Percentiles rank a stretch among this genome's conserved stretches.
phyloP scores from a whole-genome alignment of 768 basidiomycete species.

The Suillus decipiens region DNA sequence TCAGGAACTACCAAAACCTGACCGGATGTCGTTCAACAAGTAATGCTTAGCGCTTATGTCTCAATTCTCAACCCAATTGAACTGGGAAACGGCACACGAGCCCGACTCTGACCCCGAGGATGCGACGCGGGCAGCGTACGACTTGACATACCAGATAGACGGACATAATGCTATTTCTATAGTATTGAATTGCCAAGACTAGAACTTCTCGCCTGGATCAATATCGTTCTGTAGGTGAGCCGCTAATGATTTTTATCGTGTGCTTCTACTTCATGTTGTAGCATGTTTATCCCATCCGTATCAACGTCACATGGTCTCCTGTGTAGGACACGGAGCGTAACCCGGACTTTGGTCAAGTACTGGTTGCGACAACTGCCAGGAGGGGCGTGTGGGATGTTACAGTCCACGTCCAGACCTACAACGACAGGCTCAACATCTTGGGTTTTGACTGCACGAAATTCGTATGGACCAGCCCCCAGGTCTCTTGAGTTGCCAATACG shows the following conservation, averaged over 20 bases:
- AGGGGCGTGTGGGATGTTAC: slow-evolving; percentile 69
- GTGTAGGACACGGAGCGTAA: slow-evolving; percentile 65
- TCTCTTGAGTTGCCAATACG: no score
- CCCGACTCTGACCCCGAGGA: slow-evolving; percentile 65
- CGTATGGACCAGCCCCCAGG: slow-evolving; percentile 80
- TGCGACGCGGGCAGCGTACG: slow-evolving; percentile 49
- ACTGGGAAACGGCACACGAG: slow-evolving; percentile 76
- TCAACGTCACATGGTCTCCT: slow-evolving; percentile 62
- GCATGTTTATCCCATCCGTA: slow-evolving; percentile 38
- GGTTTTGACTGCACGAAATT: slow-evolving; percentile 68
- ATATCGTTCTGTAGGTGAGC: slow-evolving; percentile 69
- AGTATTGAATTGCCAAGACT: slow-evolving; percentile 59
- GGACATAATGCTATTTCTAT: slow-evolving; percentile 61
- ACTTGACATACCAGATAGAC: slow-evolving; percentile 49
- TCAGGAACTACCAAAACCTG: slow-evolving; percentile 59
- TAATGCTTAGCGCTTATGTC: slow-evolving; percentile 67
- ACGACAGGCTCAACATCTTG: slow-evolving; percentile 54
- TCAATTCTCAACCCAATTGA: slow-evolving; percentile 64
- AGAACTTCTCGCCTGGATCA: slow-evolving; percentile 59
- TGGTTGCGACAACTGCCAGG: slow-evolving; percentile 73
- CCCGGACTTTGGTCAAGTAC: slow-evolving; percentile 67
- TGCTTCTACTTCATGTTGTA: slow-evolving; percentile 1
- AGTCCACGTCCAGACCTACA: slow-evolving; percentile 64
- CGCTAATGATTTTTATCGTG: slow-evolving; percentile 41
- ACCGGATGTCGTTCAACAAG: slow-evolving; percentile 62